Evolutionary conservation across 331 rosid genomes (phyloP).

Genomic region (Cydonia oblonga): DNA sequence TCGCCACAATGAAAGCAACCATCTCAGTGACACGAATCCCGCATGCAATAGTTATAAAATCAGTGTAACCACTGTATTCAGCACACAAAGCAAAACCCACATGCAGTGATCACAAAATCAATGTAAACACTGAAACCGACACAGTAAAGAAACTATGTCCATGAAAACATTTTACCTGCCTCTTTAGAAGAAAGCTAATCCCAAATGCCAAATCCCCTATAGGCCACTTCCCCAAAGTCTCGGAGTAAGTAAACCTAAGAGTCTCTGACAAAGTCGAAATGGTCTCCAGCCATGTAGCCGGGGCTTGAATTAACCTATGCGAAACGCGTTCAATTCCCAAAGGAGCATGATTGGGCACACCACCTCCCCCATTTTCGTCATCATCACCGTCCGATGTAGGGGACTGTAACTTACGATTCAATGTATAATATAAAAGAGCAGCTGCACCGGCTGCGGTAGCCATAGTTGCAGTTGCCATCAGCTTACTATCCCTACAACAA

Average conservation of each 20-base stretch:
- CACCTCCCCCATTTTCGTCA: constrained; percentile 22
- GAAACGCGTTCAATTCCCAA: constrained; percentile 56
- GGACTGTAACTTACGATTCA: constrained; percentile 58
- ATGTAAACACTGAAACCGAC: background rate
- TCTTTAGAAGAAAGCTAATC: constrained; percentile 75
- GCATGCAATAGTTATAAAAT: background rate
- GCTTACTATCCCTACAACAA: constrained; percentile 30
- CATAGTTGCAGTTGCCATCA: constrained; percentile 97
- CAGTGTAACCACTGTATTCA: background rate
- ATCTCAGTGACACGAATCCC: background rate
- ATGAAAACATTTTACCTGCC: constrained; percentile 50
- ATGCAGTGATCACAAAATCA: background rate
- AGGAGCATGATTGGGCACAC: constrained; percentile 20
- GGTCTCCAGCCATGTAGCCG: constrained; percentile 93
- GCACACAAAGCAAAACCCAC: background rate
- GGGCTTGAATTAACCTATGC: constrained; percentile 68
- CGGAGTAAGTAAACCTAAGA: constrained; percentile 85
- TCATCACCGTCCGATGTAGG: constrained; percentile 19
- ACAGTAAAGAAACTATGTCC: background rate
- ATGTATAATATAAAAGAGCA: constrained; percentile 72
- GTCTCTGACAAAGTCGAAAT: constrained; percentile 84
- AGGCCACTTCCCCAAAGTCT: constrained; percentile 98
- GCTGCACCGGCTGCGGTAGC: constrained; percentile 98
- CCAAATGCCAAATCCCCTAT: constrained; percentile 97
- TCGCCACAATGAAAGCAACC: background rate